A percentile compares a stretch with the other conserved stretches of the same genome.
Evolutionary conservation across 2,329 filamentous ascomycete genomes (phyloP).

Genomic region (Penicillium sp.): DNA sequence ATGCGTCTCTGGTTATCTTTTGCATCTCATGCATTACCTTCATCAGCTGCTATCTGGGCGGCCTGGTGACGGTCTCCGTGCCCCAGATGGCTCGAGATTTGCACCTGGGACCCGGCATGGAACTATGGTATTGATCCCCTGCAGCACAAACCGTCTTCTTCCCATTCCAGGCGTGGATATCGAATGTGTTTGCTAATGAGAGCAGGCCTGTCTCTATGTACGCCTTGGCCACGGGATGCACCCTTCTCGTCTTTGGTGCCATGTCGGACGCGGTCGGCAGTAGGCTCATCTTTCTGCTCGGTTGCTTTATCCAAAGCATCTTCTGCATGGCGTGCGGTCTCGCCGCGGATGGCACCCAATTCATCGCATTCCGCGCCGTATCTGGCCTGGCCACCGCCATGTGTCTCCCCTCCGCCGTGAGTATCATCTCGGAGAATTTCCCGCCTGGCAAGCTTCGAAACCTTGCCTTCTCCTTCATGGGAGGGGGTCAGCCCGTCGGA

Average conservation of each 20-base stretch:
- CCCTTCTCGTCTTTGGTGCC: not conserved
- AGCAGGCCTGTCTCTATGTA: too few species aligned
- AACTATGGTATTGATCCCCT: too few species aligned
- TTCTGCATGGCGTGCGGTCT: constrained; percentile 31
- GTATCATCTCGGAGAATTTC: constrained; percentile 45
- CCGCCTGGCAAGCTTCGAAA: constrained; percentile 46
- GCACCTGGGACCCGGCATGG: too few species aligned
- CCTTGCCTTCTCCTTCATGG: constrained; percentile 47
- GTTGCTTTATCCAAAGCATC: not conserved
- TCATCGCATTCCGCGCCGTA: constrained; percentile 45
- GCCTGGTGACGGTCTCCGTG: too few species aligned
- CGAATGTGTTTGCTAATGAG: too few species aligned
- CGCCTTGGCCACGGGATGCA: not conserved
- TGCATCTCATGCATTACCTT: too few species aligned
- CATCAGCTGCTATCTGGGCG: too few species aligned
- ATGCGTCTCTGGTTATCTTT: too few species aligned
- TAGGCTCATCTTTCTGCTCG: not conserved
- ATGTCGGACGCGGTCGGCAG: not conserved
- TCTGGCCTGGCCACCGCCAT: constrained; percentile 44
- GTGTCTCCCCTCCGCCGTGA: constrained; percentile 46
- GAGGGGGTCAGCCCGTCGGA: constrained; percentile 47
- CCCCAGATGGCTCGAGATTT: too few species aligned
- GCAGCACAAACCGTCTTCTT: too few species aligned
- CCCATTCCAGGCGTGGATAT: too few species aligned
- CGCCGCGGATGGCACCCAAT: constrained; percentile 34